Base-by-base conservation (phyloP, 352 stramenopile genomes). In the Globisporangium cylindrosporum region DNA sequence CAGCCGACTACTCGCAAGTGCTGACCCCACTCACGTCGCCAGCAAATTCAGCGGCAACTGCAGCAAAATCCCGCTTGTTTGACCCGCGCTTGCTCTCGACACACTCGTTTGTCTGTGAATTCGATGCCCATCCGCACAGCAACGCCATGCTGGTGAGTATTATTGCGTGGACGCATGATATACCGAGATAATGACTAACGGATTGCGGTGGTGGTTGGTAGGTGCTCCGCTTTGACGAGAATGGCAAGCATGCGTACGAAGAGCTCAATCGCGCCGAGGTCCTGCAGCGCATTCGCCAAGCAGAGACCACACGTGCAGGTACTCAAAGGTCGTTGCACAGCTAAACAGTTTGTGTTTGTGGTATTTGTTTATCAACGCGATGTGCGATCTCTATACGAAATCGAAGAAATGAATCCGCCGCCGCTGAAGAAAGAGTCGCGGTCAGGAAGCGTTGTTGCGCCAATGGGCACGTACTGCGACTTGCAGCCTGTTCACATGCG, bases 401-500 rank as follows among this genome's bases (percentile, higher is more conserved):
- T 32, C 18, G 41, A 49, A 54, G 58, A 63, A 4, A 27, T 29
- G 24, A 4, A 25, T 4, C 36, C 58, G 12, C 12, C 24, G 6
- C 58, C 58, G n/a, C 22, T 66, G 15, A 60, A 67, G n/a, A 59
- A 58, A 65, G 49, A 66, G 54, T 64, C 64, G 29, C 69, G 46
- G 1, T 59, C 62, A 3, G 64, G 64, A 1, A 68, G 22, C 25
- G 41, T 53, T 7, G 58, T 74, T 15, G 66, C 56, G 7, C 69
- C 58, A 1, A 38, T 78, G 22, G 73, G 69, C 0, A 48, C 73
- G 7, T 77, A 64, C 49, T 77, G 72, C 53, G 75, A 79, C 15
- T 59, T 84, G n/a, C 73, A 86, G 68, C 69, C 70, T 20, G 72
- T 86, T 9, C 78, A 86, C 53, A 80, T 77, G 70, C 73, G 78